Evolutionary conservation across 2,329 filamentous ascomycete genomes (phyloP).

Genomic region (Fusarium albosuccineum): DNA sequence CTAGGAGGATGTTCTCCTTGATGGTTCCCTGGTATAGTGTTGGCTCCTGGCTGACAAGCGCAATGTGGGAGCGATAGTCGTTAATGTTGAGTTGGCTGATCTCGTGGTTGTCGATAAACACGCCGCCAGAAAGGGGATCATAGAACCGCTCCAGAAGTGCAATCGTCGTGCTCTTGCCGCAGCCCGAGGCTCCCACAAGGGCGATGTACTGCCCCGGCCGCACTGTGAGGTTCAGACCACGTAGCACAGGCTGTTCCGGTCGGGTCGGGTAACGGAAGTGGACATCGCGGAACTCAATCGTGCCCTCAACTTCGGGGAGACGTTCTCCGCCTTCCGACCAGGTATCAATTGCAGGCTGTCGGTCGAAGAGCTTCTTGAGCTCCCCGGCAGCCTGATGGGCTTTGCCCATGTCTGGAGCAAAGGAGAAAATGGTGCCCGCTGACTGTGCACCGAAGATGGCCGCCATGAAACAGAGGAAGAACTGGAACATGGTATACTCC

Average conservation of each 20-base stretch:
- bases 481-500: conserved; percentile 85
- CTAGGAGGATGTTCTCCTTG: conserved; percentile 88
- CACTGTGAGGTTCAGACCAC: conserved; percentile 81
- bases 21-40: conserved; percentile 95
- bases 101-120: conserved; percentile 86
- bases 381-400: conserved; percentile 85
- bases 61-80: conserved; percentile 85
- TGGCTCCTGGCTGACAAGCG: conserved; percentile 93
- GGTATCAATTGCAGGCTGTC: conserved; percentile 83
- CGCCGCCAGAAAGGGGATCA: conserved; percentile 82
- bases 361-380: conserved; percentile 87
- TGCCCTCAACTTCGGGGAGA: conserved; percentile 76
- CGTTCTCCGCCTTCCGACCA: conserved; percentile 79
- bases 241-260: conserved; percentile 90
- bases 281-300: conserved; percentile 90
- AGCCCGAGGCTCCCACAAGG: conserved; percentile 92
- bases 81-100: conserved; percentile 86
- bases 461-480: conserved; percentile 91
- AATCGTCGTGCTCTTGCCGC: conserved; percentile 95
- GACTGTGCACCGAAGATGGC: conserved; percentile 94
- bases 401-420: conserved; percentile 93
- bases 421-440: conserved; percentile 89
- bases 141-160: conserved; percentile 95
- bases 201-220: conserved; percentile 87
- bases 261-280: conserved; percentile 95